Base-by-base conservation (phyloP, 2,329 filamentous ascomycete species). In the Paramyrothecium roridum region DNA sequence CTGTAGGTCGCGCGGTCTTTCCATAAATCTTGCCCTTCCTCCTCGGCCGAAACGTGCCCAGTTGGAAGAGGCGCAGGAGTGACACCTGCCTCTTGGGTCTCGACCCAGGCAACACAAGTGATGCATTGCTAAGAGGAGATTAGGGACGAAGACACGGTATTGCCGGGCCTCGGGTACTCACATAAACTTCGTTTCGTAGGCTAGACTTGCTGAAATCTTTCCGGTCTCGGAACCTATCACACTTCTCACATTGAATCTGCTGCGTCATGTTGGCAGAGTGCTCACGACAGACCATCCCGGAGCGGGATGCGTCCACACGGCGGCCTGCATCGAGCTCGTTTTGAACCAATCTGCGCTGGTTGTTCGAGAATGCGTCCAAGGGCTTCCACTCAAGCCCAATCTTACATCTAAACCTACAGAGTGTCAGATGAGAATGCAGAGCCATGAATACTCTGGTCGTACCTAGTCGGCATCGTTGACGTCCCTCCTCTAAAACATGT, bases 341-440 rank as follows among this genome's bases (percentile, higher is more conserved):
- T 12, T 62, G 56, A 12, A 73, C 49, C 7, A 66, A 52, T 19
- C 60, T 63, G 52, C 67, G 68, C 51, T 75, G 70, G 3, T 56
- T 66, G 7, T 61, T 62, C 6, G 71, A 73, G 54, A 75, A 76
- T 3, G 56, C 58, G 3, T 58, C 50, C 2, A 68, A 52, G 0
- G 64, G 52, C 50, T 70, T 71, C 70, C 67, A 74, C 54, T 75
- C 72, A n/a, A 65, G 63, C 3, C 73, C 73, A 19, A 67, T 58
- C 30, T 69, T 65, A 63, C 73, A 75, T 20, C 68, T 65, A 52
- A 64, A 72, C 34, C 70, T 73, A 46, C 12, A 19, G 21, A 30
- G 30, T 17, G 17, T 63, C 34, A 59, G 51, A 11, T 48, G 4
- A 30, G 23, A 11, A 16, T 3, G 8, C 26, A 1, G 2, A n/a